Conservation (phyloP, 371 early-diverging fungal genomes). For the Mortierella sp. region DNA sequence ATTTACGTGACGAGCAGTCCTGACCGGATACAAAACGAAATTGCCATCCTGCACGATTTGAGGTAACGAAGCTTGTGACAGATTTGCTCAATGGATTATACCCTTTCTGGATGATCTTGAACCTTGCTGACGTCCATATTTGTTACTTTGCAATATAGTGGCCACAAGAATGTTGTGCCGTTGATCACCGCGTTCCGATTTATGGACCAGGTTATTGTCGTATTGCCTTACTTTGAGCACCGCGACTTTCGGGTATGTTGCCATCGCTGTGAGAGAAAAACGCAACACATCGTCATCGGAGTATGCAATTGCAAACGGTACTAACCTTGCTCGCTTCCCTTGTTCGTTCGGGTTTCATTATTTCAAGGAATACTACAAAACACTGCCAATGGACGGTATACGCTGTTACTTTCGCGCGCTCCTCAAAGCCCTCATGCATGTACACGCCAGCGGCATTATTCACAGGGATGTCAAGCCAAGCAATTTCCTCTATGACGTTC, state of each 20-base stretch:
- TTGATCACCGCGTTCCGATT: conserved; percentile 87
- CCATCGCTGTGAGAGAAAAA: too few species aligned
- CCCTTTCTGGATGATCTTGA: background rate
- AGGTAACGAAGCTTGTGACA: conserved; percentile 57
- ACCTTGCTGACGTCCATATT: background rate
- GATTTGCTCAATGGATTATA: background rate
- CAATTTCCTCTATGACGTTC: conserved; percentile 93
- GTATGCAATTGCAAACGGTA: background rate
- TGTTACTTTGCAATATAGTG: conserved; percentile 27
- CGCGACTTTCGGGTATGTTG: conserved; percentile 86
- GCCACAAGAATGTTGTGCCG: conserved; percentile 73
- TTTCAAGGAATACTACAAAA: conserved; percentile 66
- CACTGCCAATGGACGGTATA: conserved; percentile 80
- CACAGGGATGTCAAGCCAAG: conserved; percentile 98
- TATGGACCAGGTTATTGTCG: conserved; percentile 89
- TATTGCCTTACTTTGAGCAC: conserved; percentile 92
- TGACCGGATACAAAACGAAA: conserved; percentile 90
- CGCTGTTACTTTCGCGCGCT: conserved; percentile 86
- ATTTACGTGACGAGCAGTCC: conserved; percentile 93
- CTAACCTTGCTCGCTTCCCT: background rate
- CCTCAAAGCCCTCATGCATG: conserved; percentile 77
- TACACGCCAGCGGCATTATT: conserved; percentile 82
- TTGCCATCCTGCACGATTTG: conserved; percentile 84
- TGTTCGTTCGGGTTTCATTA: background rate
- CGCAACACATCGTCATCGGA: background rate